Evolutionary conservation across 2,329 filamentous ascomycete species (phyloP), one percentile per base, ranked within the genome.

Genomic region (Xylariaceae sp.): DNA sequence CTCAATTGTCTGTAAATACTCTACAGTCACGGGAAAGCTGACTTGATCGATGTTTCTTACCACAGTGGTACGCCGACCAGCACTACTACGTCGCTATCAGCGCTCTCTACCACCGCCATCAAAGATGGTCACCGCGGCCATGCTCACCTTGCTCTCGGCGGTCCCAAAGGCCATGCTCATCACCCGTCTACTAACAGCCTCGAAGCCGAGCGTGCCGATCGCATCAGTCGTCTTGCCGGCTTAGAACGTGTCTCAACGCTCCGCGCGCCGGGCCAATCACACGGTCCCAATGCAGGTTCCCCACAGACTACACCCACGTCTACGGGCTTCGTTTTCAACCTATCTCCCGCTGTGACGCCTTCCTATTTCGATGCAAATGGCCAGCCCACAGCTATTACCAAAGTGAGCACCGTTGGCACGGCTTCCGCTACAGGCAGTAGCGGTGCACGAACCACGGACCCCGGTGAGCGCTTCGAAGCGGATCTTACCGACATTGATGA

Each of bases 111-210:
- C 15, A 94, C 91, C 10, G 93, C 93, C 55, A 96, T 96, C 80
- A 96, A 97, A 76, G 93, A 97, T 72, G 93, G 93, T 68, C 91
- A 97, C 71, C 89, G 91, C 62, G 93, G 93, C 64, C 86, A 92
- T 71, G 81, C 88, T 34, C 84, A 86, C 34, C 81, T 83, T 60
- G 74, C 74, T 59, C 79, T 82, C 58, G 79, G 79, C 62, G 74
- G 75, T 45, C 74, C 75, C 49, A 84, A 85, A 54, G 78, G 82
- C 68, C 77, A 86, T 72, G 75, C 85, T 69, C 80, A 83, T 67
- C 77, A 82, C 66, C 75, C 84, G 5, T 88, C 86, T 17, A 83
- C 84, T 56, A 88, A 84, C 66, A 93, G 88, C 69, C 86, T 94
- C 62, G 92, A 96, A 69, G 92, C 92, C 64, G 92, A 96, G 74